Conservation (phyloP, 805 yeast genomes). For the Saturnispora saitoi region DNA sequence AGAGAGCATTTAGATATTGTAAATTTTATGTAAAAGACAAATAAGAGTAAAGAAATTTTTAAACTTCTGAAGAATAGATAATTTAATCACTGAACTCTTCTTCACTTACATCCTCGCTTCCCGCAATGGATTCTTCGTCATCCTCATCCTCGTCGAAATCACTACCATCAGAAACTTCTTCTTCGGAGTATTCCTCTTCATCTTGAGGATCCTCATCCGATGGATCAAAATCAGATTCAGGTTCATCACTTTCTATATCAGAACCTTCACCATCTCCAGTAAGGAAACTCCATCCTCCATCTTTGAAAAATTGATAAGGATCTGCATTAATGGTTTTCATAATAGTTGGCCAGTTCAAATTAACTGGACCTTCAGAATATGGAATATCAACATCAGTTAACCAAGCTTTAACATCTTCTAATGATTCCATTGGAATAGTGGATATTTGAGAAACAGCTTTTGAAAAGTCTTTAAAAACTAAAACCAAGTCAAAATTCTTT, state of each 20-base stretch:
- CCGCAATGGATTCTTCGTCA: conserved; percentile 11
- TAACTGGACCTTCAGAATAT: conserved; percentile 87
- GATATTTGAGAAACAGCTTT: conserved; percentile 87
- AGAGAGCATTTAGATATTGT: background rate
- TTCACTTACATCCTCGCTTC: conserved; percentile 16
- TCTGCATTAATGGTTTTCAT: conserved; percentile 91
- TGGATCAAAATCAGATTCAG: conserved; percentile 56
- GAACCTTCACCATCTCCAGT: conserved; percentile 80
- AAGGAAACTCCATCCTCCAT: conserved; percentile 95
- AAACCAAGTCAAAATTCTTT: conserved; percentile 94
- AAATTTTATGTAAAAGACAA: background rate
- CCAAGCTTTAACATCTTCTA: conserved; percentile 95
- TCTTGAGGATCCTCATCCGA: conserved; percentile 53
- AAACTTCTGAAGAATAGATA: background rate
- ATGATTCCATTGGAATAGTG: conserved; percentile 85
- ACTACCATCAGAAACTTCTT: conserved; percentile 21
- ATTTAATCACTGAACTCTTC: conserved; percentile 14
- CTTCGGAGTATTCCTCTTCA: conserved; percentile 36
- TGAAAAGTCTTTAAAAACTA: conserved; percentile 84
- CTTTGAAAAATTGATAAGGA: conserved; percentile 87
- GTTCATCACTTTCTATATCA: conserved; percentile 59
- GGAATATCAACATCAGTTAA: conserved; percentile 96
- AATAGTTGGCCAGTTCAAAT: conserved; percentile 90
- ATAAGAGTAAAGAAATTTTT: background rate
- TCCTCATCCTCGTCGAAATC: conserved; percentile 18